Evolutionary conservation across 2,329 filamentous ascomycete genomes (phyloP).

Genomic region (Phoma sp.): DNA sequence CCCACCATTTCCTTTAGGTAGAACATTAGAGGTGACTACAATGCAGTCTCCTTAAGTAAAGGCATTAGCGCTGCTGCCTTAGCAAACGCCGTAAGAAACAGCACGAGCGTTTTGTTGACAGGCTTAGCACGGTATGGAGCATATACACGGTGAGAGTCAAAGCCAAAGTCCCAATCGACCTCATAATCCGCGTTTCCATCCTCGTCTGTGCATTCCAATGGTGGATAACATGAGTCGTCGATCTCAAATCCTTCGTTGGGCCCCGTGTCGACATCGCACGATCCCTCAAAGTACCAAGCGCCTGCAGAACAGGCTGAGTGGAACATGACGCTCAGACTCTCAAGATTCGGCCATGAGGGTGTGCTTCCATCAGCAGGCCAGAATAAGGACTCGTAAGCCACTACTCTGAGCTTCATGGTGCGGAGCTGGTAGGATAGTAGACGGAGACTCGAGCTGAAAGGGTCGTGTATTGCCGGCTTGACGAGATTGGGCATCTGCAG

Average conservation of each 20-base stretch:
- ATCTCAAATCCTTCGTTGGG: constrained; percentile 11
- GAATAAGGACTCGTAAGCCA: constrained; percentile 28
- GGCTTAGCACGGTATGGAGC: constrained; percentile 20
- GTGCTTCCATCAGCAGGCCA: constrained; percentile 17
- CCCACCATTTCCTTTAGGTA: neutral
- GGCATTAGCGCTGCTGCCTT: constrained; percentile 28
- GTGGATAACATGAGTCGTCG: constrained; percentile 18
- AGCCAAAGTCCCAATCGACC: constrained; percentile 1
- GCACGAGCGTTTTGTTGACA: constrained; percentile 15
- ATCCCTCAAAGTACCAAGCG: constrained; percentile 29
- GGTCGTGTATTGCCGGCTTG: constrained; percentile 21
- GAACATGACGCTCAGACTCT: constrained; percentile 20
- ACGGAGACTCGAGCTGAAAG: constrained; percentile 28
- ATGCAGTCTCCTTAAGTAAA: constrained; percentile 13
- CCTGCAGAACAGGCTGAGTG: constrained; percentile 24
- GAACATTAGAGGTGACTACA: constrained; percentile 23
- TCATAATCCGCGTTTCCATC: neutral
- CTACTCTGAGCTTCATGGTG: constrained; percentile 14
- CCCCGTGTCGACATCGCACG: constrained; percentile 21
- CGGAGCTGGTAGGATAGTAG: constrained; percentile 26
- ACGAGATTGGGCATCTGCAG: constrained; percentile 27
- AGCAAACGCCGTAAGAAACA: constrained; percentile 27
- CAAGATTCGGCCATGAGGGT: constrained; percentile 8
- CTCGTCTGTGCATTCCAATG: constrained; percentile 10
- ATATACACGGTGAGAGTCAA: neutral